A percentile compares a stretch with the other conserved stretches of the same genome.
Evolutionary conservation across 192 early-diverging fungal genomes (phyloP).

Genomic region (Umbelopsis ramanniana): DNA sequence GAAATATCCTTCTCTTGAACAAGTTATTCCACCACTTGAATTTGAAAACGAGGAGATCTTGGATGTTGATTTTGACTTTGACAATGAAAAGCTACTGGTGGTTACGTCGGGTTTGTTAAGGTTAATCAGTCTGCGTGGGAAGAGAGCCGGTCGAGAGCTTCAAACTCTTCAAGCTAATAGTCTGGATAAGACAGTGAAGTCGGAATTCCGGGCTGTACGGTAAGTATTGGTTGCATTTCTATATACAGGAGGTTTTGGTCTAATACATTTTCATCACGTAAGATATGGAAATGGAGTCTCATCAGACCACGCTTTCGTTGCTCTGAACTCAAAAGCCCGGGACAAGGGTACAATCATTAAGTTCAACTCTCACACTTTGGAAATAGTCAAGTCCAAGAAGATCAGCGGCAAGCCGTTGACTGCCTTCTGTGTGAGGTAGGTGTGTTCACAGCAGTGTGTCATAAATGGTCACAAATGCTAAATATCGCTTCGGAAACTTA

Average conservation of each 20-base stretch:
- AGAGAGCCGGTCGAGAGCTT: slow-evolving; percentile 46
- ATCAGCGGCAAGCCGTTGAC: slow-evolving; percentile 66
- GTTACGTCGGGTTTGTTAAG: slow-evolving; percentile 51
- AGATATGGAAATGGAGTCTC: slow-evolving; percentile 65
- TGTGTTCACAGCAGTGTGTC: neutral
- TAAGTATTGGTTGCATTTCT: slow-evolving; percentile 20
- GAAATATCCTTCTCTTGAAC: slow-evolving; percentile 63
- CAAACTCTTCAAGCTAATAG: slow-evolving; percentile 49
- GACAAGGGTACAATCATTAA: slow-evolving; percentile 63
- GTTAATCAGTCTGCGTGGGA: slow-evolving; percentile 44
- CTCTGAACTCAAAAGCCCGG: slow-evolving; percentile 62
- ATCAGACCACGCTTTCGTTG: slow-evolving; percentile 61
- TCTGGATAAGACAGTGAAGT: slow-evolving; percentile 45
- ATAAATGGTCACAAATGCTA: neutral
- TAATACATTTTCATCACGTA: neutral
- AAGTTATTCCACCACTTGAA: slow-evolving; percentile 51
- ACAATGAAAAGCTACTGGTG: slow-evolving; percentile 52
- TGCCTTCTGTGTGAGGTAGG: slow-evolving; percentile 67
- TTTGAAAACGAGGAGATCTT: slow-evolving; percentile 63
- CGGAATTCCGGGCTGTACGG: slow-evolving; percentile 55
- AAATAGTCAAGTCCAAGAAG: slow-evolving; percentile 48
- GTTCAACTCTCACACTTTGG: slow-evolving; percentile 63
- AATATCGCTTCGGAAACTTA: slow-evolving; percentile 14
- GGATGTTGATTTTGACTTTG: slow-evolving; percentile 69
- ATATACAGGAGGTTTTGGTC: neutral